phyloP scores from a whole-genome alignment of 768 basidiomycete species.

The Cantharellus cinnabarinus region DNA sequence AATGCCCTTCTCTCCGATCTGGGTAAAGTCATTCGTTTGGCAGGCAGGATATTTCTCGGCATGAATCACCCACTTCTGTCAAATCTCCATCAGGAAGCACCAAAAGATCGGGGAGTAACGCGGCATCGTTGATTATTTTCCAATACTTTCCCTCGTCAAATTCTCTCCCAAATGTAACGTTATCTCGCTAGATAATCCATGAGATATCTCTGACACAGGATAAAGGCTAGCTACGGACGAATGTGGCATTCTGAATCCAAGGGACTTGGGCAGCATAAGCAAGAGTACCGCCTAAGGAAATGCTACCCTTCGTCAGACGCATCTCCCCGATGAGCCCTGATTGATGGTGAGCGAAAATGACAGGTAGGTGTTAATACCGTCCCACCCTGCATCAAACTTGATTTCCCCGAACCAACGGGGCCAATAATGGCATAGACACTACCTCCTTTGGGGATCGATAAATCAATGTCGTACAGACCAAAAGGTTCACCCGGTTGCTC shows the following conservation, averaged over 20 bases:
- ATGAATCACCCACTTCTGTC: slow-evolving; percentile 30
- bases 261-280: slow-evolving; percentile 56
- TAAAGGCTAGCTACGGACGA: slow-evolving; percentile 20
- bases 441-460: slow-evolving; percentile 36
- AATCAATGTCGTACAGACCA: slow-evolving; percentile 27
- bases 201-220: no score
- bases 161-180: slow-evolving; percentile 41
- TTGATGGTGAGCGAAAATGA: not conserved
- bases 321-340: slow-evolving; percentile 42
- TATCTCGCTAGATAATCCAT: slow-evolving; percentile 28
- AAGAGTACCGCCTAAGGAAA: slow-evolving; percentile 40
- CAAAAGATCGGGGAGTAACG: slow-evolving; percentile 41
- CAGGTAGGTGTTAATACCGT: not conserved
- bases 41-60: no score
- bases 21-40: not conserved
- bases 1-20: slow-evolving; percentile 58
- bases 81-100: slow-evolving; percentile 48
- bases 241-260: slow-evolving; percentile 54
- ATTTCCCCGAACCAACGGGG: slow-evolving; percentile 46
- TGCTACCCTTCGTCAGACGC: slow-evolving; percentile 29
- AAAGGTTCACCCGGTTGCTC: slow-evolving; percentile 21
- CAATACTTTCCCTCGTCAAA: slow-evolving; percentile 49
- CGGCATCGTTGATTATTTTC: slow-evolving; percentile 36
- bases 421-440: slow-evolving; percentile 40
- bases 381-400: slow-evolving; percentile 14